A percentile compares a stretch with the other conserved stretches of the same genome.
These are phyloP conservation scores for Pseudocercospora crystallina DNA, from an alignment of 2,329 filamentous ascomycete species.

Conservation along the genomic window DNA sequence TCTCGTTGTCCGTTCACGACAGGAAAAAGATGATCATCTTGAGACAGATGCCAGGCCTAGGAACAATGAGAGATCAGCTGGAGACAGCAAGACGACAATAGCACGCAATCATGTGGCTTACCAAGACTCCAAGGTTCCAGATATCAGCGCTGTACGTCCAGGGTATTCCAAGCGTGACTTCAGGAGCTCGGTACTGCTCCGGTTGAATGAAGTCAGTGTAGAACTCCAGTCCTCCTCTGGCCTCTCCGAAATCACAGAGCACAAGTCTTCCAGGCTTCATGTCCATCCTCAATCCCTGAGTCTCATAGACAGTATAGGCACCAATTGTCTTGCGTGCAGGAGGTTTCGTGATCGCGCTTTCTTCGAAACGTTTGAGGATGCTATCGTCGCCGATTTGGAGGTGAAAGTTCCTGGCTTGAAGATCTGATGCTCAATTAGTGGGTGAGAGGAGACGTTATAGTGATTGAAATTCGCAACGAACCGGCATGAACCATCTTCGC, in stretches of 20 bases:
- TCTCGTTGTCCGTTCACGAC: neutral
- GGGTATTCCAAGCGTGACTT: slow-evolving; percentile 28
- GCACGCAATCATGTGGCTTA: neutral
- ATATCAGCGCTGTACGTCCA: slow-evolving; percentile 31
- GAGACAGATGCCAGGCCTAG: neutral
- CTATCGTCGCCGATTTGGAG: slow-evolving; percentile 2
- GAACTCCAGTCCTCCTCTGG: neutral
- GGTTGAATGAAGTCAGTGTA: slow-evolving; percentile 26
- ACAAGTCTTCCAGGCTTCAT: neutral
- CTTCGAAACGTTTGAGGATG: neutral
- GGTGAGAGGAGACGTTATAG: no score
- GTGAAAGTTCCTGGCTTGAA: slow-evolving; percentile 6
- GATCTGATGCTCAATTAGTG: neutral
- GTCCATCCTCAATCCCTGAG: neutral
- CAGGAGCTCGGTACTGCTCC: slow-evolving; percentile 30
- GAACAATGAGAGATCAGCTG: neutral
- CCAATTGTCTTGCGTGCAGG: neutral
- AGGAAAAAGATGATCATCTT: slow-evolving; percentile 1
- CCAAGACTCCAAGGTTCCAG: slow-evolving; percentile 29
- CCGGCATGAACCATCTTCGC: slow-evolving; percentile 2
- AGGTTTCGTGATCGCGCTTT: neutral
- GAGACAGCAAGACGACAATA: neutral
- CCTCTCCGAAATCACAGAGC: slow-evolving; percentile 3
- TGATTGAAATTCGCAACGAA: neutral
- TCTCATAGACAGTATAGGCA: neutral